These are phyloP conservation scores for Physcia stellaris DNA, from an alignment of 495 filamentous ascomycete genomes.

Conservation along the genomic window DNA sequence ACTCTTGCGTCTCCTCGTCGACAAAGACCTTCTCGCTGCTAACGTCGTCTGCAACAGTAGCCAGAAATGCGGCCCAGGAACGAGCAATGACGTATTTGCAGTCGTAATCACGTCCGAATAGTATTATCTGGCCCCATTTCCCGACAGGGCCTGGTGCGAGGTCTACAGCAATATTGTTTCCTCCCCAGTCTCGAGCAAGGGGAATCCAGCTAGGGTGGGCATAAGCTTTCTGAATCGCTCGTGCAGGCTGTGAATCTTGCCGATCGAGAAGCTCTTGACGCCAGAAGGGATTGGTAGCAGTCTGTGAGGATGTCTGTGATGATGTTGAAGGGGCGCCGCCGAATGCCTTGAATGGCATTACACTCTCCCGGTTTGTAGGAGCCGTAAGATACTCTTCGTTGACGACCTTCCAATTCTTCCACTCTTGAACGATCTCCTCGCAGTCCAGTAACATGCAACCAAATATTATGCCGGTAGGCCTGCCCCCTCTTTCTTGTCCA, in stretches of 20 bases:
- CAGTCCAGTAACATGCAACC: slow-evolving; percentile 92
- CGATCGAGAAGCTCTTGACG: slow-evolving; percentile 69
- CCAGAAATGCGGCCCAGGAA: slow-evolving; percentile 84
- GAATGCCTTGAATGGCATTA: slow-evolving; percentile 51
- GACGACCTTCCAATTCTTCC: slow-evolving; percentile 89
- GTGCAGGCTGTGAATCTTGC: slow-evolving; percentile 79
- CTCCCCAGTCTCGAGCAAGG: slow-evolving; percentile 92
- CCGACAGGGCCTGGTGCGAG: slow-evolving; percentile 83
- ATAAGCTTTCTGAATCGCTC: slow-evolving; percentile 83
- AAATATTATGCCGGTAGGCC: slow-evolving; percentile 86
- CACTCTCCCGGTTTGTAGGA: slow-evolving; percentile 38
- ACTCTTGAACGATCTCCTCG: slow-evolving; percentile 96
- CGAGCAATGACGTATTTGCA: slow-evolving; percentile 92
- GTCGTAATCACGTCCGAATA: slow-evolving; percentile 96
- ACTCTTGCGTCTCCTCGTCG: slow-evolving; percentile 80
- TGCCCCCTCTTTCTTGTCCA: slow-evolving; percentile 86
- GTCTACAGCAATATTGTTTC: slow-evolving; percentile 91
- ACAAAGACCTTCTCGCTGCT: slow-evolving; percentile 73
- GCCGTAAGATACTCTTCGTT: slow-evolving; percentile 71
- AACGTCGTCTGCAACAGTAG: slow-evolving; percentile 78
- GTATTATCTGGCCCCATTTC: slow-evolving; percentile 90
- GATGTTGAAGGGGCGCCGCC: slow-evolving; percentile 47
- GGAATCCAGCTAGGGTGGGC: slow-evolving; percentile 94
- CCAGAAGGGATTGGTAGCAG: slow-evolving; percentile 52
- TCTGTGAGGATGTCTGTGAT: slow-evolving; percentile 32